These are phyloP conservation scores for Solanum hybrid DNA, from an alignment of 305 asterid genomes.

Conservation along the genomic window DNA sequence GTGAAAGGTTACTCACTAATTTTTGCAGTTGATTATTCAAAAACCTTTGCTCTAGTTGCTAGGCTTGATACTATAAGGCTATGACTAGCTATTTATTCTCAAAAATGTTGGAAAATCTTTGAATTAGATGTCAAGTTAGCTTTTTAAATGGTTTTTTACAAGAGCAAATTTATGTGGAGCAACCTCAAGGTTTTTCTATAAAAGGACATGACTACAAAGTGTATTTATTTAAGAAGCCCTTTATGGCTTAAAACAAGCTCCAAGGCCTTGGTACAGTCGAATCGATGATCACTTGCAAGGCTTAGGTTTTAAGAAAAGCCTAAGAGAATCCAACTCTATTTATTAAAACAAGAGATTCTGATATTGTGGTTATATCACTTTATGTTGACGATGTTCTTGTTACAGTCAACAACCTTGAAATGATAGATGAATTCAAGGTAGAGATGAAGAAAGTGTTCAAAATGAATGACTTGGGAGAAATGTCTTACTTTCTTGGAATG, in stretches of 20 bases:
- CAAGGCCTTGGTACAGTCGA: neutral
- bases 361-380: neutral
- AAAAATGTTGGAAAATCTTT: neutral
- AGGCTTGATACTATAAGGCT: no score
- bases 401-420: neutral
- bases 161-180: neutral
- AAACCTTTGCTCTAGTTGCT: no score
- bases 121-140: neutral
- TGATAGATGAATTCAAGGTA: neutral
- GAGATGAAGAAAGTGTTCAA: neutral
- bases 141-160: neutral
- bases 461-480: neutral
- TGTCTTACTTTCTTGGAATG: no score
- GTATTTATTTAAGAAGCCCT: neutral
- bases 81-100: no score
- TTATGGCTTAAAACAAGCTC: neutral
- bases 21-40: no score
- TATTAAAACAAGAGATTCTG: neutral
- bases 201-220: neutral
- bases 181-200: neutral
- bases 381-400: neutral
- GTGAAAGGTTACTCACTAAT: neutral
- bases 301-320: neutral
- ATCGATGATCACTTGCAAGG: neutral
- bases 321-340: neutral